These are phyloP conservation scores for Cercospora sp. DNA, from an alignment of 2,329 filamentous ascomycete genomes.

Conservation along the genomic window DNA sequence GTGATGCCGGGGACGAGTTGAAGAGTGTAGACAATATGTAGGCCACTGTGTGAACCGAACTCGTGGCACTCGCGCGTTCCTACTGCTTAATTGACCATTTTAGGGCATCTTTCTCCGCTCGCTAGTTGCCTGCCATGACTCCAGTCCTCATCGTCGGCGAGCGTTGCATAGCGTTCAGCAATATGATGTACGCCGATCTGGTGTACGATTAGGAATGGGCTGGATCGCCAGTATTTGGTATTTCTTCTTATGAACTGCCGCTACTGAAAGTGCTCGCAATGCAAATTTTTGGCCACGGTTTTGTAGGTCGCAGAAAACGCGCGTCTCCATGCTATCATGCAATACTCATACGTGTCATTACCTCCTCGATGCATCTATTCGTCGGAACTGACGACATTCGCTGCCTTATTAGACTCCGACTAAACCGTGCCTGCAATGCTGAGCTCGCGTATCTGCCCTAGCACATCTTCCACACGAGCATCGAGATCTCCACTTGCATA, in stretches of 20 bases:
- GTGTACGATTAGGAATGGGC: neutral
- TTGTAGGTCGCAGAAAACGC: neutral
- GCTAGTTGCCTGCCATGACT: neutral
- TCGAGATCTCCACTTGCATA: slow-evolving; percentile 94
- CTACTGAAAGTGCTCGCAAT: neutral
- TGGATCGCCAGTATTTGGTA: neutral
- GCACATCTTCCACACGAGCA: slow-evolving; percentile 85
- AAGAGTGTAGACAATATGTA: neutral
- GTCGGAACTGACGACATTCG: neutral
- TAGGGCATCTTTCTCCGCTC: neutral
- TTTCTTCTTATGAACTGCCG: neutral
- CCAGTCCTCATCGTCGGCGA: neutral
- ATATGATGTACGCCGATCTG: neutral
- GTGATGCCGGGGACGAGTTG: slow-evolving; percentile 16
- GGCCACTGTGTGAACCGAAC: neutral
- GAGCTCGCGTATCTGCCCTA: slow-evolving; percentile 95
- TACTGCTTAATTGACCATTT: neutral
- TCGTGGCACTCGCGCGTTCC: neutral
- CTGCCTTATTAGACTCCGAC: neutral
- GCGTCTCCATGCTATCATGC: neutral
- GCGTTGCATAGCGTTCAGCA: neutral
- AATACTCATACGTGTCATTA: neutral
- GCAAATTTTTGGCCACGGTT: neutral
- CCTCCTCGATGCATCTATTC: neutral
- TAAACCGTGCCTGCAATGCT: slow-evolving; percentile 80